Percentiles rank a stretch among this genome's conserved stretches.
These are phyloP conservation scores for Trichoderma brevicompactum DNA, from an alignment of 2,329 filamentous ascomycete species.

Conservation along the genomic window DNA sequence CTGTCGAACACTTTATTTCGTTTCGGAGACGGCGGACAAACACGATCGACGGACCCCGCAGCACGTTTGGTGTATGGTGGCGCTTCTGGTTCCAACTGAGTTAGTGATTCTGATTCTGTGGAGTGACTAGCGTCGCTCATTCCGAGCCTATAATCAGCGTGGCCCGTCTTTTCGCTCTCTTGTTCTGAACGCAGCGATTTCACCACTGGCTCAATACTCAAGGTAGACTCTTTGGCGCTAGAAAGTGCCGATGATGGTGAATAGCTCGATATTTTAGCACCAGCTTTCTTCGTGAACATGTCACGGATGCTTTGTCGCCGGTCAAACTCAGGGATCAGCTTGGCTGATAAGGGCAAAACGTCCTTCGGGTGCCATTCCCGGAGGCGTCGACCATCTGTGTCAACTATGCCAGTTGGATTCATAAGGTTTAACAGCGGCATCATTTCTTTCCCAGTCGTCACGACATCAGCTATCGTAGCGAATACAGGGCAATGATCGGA, in stretches of 20 bases:
- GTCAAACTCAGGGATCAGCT: constrained; percentile 85
- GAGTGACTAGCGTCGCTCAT: constrained; percentile 5
- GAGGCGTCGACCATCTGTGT: constrained; percentile 63
- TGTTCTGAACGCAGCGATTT: background rate
- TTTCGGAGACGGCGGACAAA: constrained; percentile 6
- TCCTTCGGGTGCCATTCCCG: constrained; percentile 70
- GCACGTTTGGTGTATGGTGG: constrained; percentile 4
- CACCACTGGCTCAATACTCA: background rate
- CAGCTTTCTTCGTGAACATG: constrained; percentile 70
- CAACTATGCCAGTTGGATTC: constrained; percentile 75
- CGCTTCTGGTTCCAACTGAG: background rate
- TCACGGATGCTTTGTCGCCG: constrained; percentile 84
- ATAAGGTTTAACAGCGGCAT: constrained; percentile 71
- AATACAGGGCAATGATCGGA: constrained; percentile 97
- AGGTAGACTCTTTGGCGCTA: background rate
- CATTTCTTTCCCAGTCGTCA: constrained; percentile 55
- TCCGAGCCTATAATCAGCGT: background rate
- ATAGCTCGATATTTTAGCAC: constrained; percentile 7
- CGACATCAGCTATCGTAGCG: constrained; percentile 68
- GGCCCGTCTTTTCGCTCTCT: background rate
- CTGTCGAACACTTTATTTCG: constrained; percentile 16
- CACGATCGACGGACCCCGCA: constrained; percentile 19
- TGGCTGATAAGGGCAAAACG: constrained; percentile 75
- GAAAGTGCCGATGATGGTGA: background rate
- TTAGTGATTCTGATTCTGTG: background rate